These are phyloP conservation scores for Adenanthera pavonina DNA, from an alignment of 306 rosid species.

Conservation along the genomic window DNA sequence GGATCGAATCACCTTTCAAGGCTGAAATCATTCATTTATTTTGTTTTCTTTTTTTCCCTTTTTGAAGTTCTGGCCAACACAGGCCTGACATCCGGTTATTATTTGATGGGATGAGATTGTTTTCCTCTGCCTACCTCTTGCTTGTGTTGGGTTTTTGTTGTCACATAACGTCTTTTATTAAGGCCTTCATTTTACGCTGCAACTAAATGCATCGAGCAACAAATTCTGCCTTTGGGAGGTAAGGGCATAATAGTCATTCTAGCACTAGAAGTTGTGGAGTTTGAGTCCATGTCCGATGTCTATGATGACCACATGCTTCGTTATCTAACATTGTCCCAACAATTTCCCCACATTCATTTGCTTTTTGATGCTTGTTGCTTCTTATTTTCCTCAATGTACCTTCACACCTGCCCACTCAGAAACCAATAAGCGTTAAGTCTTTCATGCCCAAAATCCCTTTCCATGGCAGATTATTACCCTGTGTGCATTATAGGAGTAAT, in stretches of 20 bases:
- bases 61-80: neutral
- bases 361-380: slow-evolving; percentile 41
- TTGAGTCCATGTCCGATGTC: slow-evolving; percentile 38
- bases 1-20: neutral
- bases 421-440: slow-evolving; percentile 24
- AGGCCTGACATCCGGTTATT: neutral
- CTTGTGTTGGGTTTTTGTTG: slow-evolving; percentile 21
- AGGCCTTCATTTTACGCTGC: neutral
- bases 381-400: slow-evolving; percentile 18
- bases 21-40: neutral
- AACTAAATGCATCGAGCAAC: slow-evolving; percentile 34
- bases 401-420: neutral
- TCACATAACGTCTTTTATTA: slow-evolving; percentile 29
- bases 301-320: slow-evolving; percentile 52
- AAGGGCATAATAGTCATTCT: slow-evolving; percentile 44
- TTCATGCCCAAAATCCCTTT: slow-evolving; percentile 27
- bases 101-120: slow-evolving; percentile 1
- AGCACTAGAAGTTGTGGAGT: slow-evolving; percentile 44
- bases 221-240: slow-evolving; percentile 7
- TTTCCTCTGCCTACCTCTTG: slow-evolving; percentile 25
- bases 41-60: neutral
- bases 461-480: slow-evolving; percentile 54
- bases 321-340: slow-evolving; percentile 45
- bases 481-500: slow-evolving; percentile 58
- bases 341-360: slow-evolving; percentile 38